phyloP scores from a whole-genome alignment of 805 yeast species.

The Candida koratica region DNA sequence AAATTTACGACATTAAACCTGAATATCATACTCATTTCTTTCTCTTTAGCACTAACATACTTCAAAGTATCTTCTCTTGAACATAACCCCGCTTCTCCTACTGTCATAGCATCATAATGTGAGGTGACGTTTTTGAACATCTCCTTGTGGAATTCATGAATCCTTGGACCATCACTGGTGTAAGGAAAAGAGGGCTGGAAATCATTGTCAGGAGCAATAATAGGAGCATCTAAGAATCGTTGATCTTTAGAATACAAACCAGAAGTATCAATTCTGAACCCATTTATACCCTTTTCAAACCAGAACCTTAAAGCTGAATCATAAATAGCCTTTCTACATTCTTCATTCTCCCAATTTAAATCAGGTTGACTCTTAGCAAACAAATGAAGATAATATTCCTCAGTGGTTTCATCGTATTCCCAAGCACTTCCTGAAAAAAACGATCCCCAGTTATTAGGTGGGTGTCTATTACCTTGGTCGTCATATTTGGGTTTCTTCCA shows the following conservation, averaged over 20 bases:
- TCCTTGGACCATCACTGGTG: conserved; percentile 48
- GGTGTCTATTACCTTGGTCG: conserved; percentile 45
- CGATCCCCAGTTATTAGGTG: conserved; percentile 57
- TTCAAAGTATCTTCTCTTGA: conserved; percentile 39
- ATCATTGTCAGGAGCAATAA: conserved; percentile 36
- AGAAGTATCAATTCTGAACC: conserved; percentile 57
- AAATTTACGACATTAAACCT: conserved; percentile 31
- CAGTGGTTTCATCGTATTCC: conserved; percentile 50
- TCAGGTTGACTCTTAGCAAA: conserved; percentile 57
- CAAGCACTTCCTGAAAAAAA: conserved; percentile 55
- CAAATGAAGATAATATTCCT: conserved; percentile 52
- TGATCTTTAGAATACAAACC: conserved; percentile 49
- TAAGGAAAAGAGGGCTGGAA: conserved; percentile 36
- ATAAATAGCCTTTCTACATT: conserved; percentile 36
- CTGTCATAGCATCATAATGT: conserved; percentile 51
- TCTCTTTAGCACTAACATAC: conserved; percentile 38
- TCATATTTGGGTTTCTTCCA: conserved; percentile 52
- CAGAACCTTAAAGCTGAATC: conserved; percentile 48
- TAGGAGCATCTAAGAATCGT: conserved; percentile 47
- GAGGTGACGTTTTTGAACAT: conserved; percentile 41
- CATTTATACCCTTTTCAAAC: conserved; percentile 55
- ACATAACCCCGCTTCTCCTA: conserved; percentile 51
- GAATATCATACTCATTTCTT: conserved; percentile 37
- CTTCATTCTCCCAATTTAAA: conserved; percentile 56
- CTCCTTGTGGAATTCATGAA: conserved; percentile 56